These are phyloP conservation scores for Chytridiales sp. DNA, from an alignment of 371 early-diverging fungal genomes.

Conservation along the genomic window DNA sequence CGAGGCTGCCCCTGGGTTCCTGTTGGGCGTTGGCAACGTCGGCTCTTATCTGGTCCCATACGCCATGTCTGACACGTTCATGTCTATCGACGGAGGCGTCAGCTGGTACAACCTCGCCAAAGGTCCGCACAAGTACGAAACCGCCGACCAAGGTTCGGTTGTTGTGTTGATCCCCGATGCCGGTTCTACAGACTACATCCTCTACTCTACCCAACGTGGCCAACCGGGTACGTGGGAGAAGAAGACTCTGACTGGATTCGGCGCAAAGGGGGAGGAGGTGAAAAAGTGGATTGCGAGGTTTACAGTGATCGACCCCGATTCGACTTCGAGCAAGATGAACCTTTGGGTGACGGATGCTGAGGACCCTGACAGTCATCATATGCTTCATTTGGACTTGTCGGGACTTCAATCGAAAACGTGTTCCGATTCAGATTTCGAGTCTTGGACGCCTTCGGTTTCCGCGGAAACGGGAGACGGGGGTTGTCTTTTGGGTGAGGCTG, in stretches of 20 bases:
- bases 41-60: conserved; percentile 68
- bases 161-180: conserved; percentile 35
- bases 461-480: conserved; percentile 31
- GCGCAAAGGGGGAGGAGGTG: conserved; percentile 16
- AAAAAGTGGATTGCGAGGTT: conserved; percentile 30
- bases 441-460: conserved; percentile 27
- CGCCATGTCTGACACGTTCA: conserved; percentile 76
- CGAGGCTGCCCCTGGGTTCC: conserved; percentile 74
- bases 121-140: conserved; percentile 38
- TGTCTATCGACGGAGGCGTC: conserved; percentile 54
- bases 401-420: conserved; percentile 8
- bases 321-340: conserved; percentile 39
- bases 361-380: conserved; percentile 4
- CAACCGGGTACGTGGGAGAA: conserved; percentile 16
- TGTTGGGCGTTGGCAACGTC: conserved; percentile 90
- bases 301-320: conserved; percentile 40
- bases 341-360: conserved; percentile 9
- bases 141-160: conserved; percentile 28
- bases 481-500: conserved; percentile 38
- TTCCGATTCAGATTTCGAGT: conserved; percentile 36
- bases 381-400: conserved; percentile 39
- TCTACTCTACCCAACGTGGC: conserved; percentile 34
- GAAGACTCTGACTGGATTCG: background rate
- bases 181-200: conserved; percentile 7
- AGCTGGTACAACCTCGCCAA: conserved; percentile 27